Percentiles rank a stretch among this genome's conserved stretches.
phyloP scores from a whole-genome alignment of 306 rosid species.

The Echinosophora koreensis region DNA sequence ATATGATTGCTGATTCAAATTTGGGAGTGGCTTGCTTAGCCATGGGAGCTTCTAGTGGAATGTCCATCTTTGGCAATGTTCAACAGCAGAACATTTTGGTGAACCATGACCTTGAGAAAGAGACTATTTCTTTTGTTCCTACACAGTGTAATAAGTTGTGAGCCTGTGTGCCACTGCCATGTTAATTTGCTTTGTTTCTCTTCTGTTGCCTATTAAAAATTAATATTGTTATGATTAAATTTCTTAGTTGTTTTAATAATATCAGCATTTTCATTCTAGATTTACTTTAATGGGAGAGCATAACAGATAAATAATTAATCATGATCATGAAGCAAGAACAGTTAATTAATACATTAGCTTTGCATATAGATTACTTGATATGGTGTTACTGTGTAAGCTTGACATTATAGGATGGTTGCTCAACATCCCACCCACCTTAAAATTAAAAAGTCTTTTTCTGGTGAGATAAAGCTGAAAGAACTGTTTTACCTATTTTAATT shows the following conservation, averaged over 20 bases:
- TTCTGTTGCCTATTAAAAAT: conserved; percentile 20
- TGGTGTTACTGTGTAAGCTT: not conserved
- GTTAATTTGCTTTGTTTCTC: conserved; percentile 7
- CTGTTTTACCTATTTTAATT: conserved; percentile 18
- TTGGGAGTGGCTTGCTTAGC: conserved; percentile 76
- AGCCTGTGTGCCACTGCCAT: not conserved
- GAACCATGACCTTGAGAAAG: conserved; percentile 56
- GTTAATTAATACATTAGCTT: not conserved
- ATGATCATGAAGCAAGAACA: not conserved
- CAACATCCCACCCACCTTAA: conserved; percentile 41
- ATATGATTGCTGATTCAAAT: conserved; percentile 62
- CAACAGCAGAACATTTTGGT: conserved; percentile 69
- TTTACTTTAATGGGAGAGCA: conserved; percentile 6
- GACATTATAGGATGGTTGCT: conserved; percentile 31
- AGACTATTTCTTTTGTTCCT: conserved; percentile 53
- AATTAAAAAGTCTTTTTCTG: not conserved
- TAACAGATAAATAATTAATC: not conserved
- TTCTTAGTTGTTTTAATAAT: conserved; percentile 42
- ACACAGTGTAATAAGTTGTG: conserved; percentile 54
- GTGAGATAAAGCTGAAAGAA: conserved; percentile 7
- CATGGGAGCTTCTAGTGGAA: conserved; percentile 66
- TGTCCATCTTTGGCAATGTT: conserved; percentile 76
- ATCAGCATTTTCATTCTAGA: conserved; percentile 7
- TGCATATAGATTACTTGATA: not conserved
- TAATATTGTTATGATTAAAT: conserved; percentile 36